Conservation (phyloP, 1,139 yeast species). For the Oligophagozyma castellii region DNA sequence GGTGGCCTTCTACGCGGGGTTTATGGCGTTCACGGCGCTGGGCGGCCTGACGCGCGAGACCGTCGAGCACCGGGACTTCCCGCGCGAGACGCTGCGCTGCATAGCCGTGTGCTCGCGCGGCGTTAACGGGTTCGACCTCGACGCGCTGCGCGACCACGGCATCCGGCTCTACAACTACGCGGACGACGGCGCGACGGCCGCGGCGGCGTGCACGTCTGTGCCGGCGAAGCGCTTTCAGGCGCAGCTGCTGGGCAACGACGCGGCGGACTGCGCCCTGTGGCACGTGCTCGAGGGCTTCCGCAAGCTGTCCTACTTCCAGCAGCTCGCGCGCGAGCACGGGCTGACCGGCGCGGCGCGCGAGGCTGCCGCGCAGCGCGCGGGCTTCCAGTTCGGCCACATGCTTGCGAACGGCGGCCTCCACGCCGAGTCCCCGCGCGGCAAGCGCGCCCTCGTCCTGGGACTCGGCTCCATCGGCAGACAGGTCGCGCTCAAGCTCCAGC, state of each 20-base stretch:
- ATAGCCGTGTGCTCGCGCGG: slow-evolving; percentile 22
- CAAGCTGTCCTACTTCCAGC: slow-evolving; percentile 30
- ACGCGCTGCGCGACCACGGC: slow-evolving; percentile 9
- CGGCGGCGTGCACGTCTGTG: slow-evolving; percentile 1
- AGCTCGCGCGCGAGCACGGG: slow-evolving; percentile 25
- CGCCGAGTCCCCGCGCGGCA: slow-evolving; percentile 40
- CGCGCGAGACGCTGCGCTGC: slow-evolving; percentile 11
- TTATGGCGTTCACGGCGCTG: slow-evolving; percentile 17
- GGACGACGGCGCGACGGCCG: slow-evolving; percentile 8
- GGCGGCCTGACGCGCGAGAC: slow-evolving; percentile 19
- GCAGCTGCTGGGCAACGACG: slow-evolving; percentile 33
- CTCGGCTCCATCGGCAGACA: slow-evolving; percentile 65
- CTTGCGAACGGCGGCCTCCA: slow-evolving; percentile 25
- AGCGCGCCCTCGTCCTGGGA: slow-evolving; percentile 55
- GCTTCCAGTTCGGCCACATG: slow-evolving; percentile 32
- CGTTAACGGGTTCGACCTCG: slow-evolving; percentile 17
- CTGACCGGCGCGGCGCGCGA: slow-evolving; percentile 29
- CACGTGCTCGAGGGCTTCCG: slow-evolving; percentile 55
- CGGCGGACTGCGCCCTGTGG: slow-evolving; percentile 69
- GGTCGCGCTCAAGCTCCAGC: slow-evolving; percentile 40
- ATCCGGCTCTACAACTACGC: slow-evolving; percentile 17
- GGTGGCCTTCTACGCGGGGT: slow-evolving; percentile 21
- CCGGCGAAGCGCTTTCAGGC: slow-evolving; percentile 4
- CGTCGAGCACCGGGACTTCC: slow-evolving; percentile 13
- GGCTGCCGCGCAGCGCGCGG: slow-evolving; percentile 16